Percentiles rank a stretch among this genome's conserved stretches.
Conservation (phyloP, 2,329 filamentous ascomycete species). For the Ploettnerulaceae sp. region DNA sequence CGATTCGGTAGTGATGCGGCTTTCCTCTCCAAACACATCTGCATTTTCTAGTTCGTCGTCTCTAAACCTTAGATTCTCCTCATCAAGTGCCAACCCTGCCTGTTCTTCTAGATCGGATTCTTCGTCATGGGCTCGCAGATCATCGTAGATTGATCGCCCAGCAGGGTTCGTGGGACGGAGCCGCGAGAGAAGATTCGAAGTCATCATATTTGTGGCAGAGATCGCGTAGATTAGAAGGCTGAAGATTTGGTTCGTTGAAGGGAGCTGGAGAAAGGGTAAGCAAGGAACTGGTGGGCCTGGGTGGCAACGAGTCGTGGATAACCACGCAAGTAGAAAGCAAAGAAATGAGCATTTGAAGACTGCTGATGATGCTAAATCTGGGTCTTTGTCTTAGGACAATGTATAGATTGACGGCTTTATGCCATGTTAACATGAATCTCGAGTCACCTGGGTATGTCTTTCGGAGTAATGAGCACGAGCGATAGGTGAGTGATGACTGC, state of each 20-base stretch:
- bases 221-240: not conserved
- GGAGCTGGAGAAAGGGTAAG: conserved; percentile 1
- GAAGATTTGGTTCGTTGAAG: not conserved
- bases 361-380: not conserved
- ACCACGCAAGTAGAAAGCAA: conserved; percentile 15
- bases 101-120: conserved; percentile 34
- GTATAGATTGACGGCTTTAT: conserved; percentile 9
- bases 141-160: conserved; percentile 35
- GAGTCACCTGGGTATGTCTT: conserved; percentile 18
- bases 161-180: conserved; percentile 31
- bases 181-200: conserved; percentile 34
- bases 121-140: conserved; percentile 32
- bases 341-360: conserved; percentile 20
- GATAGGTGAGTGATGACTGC: conserved; percentile 15
- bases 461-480: conserved; percentile 8
- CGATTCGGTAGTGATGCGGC: conserved; percentile 31
- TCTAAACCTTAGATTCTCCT: conserved; percentile 33
- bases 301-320: conserved; percentile 18
- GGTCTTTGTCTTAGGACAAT: not conserved
- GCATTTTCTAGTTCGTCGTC: conserved; percentile 32
- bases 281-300: not conserved
- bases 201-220: conserved; percentile 28
- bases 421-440: conserved; percentile 21
- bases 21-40: conserved; percentile 32
- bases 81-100: conserved; percentile 32